Base-by-base conservation (phyloP, 306 rosid genomes). In the Dicorynia guianensis region DNA sequence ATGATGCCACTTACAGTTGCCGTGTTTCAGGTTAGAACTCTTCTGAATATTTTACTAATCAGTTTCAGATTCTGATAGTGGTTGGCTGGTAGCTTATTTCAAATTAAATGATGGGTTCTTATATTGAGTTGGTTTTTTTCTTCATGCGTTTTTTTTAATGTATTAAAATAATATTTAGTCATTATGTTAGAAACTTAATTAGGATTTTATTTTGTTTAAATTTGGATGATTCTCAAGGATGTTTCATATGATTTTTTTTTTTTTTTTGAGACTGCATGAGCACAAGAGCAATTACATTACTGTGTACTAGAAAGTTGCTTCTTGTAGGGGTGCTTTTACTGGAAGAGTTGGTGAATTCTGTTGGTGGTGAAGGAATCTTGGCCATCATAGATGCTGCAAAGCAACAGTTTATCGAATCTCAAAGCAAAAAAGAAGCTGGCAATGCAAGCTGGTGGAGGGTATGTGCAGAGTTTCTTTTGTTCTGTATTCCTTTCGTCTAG, bases 381-480 rank as follows among this genome's bases (percentile, higher is more conserved):
- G 96, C 95, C 65, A 83, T 94, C 81, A 77, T 85, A 56, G 90
- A 87, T 69, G 90, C 89, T n/a, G 90, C 88, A 75, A 87, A 80
- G 80, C 83, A 79, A 72, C 82, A 84, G 72, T 87, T 87, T 60
- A 60, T 52, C 0, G 98, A 90, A 69, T 94, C 97, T 42, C 93
- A 90, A 77, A 84, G 72, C 60, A 84, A 87, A 83, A 90, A 86
- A 67, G 88, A 60, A 60, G 79, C 90, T 49, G 97, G 95, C 70
- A 85, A 77, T 83, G 42, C 87, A 60, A 82, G 69, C 74, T 94
- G 98, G 98, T 94, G 98, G 97, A 90, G 87, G 85, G 98, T 94
- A 83, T 81, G 85, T 80, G 55, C 42, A 62, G n/a, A 64, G 35
- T 52, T 34, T 75, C 43, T 62, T 15, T 82, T 74, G 12, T n/a